Conservation (phyloP, 148 eudicot species). For the Heliosperma pusillum region DNA sequence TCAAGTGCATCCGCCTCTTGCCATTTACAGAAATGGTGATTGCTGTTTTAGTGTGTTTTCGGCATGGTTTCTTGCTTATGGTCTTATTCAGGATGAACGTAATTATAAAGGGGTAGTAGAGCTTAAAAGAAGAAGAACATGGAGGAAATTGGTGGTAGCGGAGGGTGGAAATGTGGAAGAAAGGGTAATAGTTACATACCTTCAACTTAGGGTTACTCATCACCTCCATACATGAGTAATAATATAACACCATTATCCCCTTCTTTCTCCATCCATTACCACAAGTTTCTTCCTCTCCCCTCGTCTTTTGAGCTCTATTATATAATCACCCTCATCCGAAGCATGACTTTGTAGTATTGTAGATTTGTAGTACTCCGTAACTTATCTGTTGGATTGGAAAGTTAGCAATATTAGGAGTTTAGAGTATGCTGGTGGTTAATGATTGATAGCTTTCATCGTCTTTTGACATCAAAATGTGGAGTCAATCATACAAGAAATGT, state of each 20-base stretch:
- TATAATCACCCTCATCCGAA: background rate
- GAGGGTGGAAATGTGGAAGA: background rate
- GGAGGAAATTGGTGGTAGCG: too few species aligned
- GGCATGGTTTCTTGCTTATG: background rate
- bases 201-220: too few species aligned
- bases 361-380: too few species aligned
- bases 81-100: background rate
- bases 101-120: background rate
- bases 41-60: slow-evolving; percentile 1
- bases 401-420: background rate
- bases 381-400: background rate
- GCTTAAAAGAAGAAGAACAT: too few species aligned
- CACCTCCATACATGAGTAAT: too few species aligned
- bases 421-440: background rate
- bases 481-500: slow-evolving; percentile 3
- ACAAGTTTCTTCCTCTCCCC: too few species aligned
- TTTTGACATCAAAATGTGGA: background rate
- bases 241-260: too few species aligned
- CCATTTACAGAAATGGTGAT: slow-evolving; percentile 38
- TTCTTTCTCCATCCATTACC: too few species aligned
- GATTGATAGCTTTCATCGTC: background rate
- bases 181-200: background rate
- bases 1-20: slow-evolving; percentile 34
- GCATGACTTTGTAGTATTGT: background rate
- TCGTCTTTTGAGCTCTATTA: too few species aligned